Evolutionary conservation across 164 flowering plant genomes (phyloP).

Genomic region (Vitis rotundifolia): DNA sequence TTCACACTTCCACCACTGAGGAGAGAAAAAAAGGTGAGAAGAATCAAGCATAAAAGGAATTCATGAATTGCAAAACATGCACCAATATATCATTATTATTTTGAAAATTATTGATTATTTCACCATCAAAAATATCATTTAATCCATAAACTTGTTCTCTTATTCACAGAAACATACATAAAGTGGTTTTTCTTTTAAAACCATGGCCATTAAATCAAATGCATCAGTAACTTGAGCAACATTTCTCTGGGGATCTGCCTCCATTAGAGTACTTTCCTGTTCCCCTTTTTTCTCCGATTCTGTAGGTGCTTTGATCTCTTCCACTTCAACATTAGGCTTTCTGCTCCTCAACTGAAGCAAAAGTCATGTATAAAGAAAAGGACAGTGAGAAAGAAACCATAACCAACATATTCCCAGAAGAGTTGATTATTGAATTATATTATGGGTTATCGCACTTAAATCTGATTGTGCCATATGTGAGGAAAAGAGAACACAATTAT

Average conservation of each 20-base stretch:
- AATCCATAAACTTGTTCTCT: background rate
- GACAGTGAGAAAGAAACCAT: too few species aligned
- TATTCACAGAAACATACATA: background rate
- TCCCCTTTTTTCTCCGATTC: background rate
- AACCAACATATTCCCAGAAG: too few species aligned
- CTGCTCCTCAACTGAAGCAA: background rate
- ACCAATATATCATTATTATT: too few species aligned
- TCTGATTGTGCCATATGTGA: too few species aligned
- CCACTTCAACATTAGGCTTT: background rate
- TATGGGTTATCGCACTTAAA: too few species aligned
- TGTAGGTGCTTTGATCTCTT: constrained; percentile 2
- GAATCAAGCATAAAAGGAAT: background rate
- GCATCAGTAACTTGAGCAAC: background rate
- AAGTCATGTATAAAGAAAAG: background rate
- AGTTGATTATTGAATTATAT: background rate
- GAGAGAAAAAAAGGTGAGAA: too few species aligned
- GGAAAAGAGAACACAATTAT: too few species aligned
- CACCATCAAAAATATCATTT: background rate
- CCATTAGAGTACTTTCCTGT: background rate
- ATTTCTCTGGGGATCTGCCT: too few species aligned
- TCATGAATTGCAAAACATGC: too few species aligned
- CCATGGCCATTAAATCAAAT: background rate
- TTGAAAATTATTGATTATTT: too few species aligned
- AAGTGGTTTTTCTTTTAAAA: background rate
- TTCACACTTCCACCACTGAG: background rate